Percentiles rank a stretch among this genome's conserved stretches.
Conservation (phyloP, 306 rosid species). For the Quercus ilex region DNA sequence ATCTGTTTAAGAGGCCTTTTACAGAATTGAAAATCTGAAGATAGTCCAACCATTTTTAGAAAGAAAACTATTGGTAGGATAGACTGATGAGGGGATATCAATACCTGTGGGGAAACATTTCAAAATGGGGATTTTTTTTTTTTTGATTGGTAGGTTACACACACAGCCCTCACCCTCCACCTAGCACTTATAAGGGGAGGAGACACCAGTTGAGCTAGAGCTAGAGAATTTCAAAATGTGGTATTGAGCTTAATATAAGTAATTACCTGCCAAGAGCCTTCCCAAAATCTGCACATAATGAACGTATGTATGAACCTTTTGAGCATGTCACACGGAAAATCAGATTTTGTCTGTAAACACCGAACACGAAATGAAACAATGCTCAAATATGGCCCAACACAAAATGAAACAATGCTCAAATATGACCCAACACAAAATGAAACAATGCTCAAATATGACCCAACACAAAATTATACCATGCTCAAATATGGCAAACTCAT, state of each 20-base stretch:
- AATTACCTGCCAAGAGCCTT: slow-evolving; percentile 90
- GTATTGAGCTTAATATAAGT: not conserved
- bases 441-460: not conserved
- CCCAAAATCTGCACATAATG: slow-evolving; percentile 91
- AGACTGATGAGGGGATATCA: not conserved
- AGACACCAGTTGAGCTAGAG: too few species aligned
- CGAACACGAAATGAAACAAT: not conserved
- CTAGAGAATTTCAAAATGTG: too few species aligned
- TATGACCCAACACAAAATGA: slow-evolving; percentile 1
- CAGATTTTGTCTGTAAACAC: slow-evolving; percentile 77
- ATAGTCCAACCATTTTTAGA: not conserved
- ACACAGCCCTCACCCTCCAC: too few species aligned
- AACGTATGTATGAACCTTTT: slow-evolving; percentile 91
- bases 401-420: not conserved
- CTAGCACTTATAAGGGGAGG: too few species aligned
- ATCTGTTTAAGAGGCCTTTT: not conserved
- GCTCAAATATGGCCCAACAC: slow-evolving; percentile 4
- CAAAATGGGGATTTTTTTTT: too few species aligned
- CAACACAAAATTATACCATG: not conserved
- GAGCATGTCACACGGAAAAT: slow-evolving; percentile 87
- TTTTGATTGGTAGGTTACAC: too few species aligned
- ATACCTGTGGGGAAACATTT: too few species aligned
- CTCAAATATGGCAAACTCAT: not conserved
- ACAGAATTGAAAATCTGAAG: not conserved
- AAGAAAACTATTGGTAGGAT: not conserved